Conservation (phyloP, 2,329 filamentous ascomycete genomes). For the Cordyceps militaris region DNA sequence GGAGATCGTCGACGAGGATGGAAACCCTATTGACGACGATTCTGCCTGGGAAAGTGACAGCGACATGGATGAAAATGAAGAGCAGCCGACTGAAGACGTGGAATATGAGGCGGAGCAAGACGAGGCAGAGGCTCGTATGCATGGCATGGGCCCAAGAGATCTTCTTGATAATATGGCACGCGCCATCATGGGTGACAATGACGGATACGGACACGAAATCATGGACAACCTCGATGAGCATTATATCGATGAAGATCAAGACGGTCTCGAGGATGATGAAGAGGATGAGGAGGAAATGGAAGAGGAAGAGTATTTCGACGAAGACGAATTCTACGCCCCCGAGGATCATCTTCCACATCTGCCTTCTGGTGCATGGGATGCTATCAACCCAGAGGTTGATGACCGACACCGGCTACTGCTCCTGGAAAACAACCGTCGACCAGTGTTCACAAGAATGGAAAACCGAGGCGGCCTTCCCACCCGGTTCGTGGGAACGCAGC, state of each 20-base stretch:
- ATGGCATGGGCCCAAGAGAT: slow-evolving; percentile 36
- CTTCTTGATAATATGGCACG: slow-evolving; percentile 49
- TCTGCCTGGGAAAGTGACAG: slow-evolving; percentile 56
- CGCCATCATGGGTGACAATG: slow-evolving; percentile 46
- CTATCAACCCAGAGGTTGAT: slow-evolving; percentile 44
- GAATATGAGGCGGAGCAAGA: slow-evolving; percentile 52
- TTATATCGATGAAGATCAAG: slow-evolving; percentile 48
- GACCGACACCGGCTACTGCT: slow-evolving; percentile 38
- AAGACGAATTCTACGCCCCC: slow-evolving; percentile 47
- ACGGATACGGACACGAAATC: slow-evolving; percentile 45
- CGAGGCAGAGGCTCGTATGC: slow-evolving; percentile 44
- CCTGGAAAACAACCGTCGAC: slow-evolving; percentile 45
- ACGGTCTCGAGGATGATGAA: slow-evolving; percentile 53
- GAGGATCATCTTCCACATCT: slow-evolving; percentile 39
- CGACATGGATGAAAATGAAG: slow-evolving; percentile 48
- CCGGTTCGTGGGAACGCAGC: slow-evolving; percentile 42
- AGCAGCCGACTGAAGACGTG: slow-evolving; percentile 46
- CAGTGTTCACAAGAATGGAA: slow-evolving; percentile 27
- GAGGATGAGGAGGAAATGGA: slow-evolving; percentile 67
- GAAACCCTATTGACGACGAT: slow-evolving; percentile 50
- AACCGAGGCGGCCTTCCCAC: slow-evolving; percentile 55
- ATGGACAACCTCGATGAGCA: slow-evolving; percentile 45
- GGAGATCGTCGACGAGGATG: slow-evolving; percentile 58
- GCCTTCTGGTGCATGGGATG: slow-evolving; percentile 52
- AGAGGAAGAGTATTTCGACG: slow-evolving; percentile 58